Evolutionary conservation across 768 basidiomycete genomes (phyloP), one percentile per base, ranked within the genome.

Genomic region (Serendipita vermifera): DNA sequence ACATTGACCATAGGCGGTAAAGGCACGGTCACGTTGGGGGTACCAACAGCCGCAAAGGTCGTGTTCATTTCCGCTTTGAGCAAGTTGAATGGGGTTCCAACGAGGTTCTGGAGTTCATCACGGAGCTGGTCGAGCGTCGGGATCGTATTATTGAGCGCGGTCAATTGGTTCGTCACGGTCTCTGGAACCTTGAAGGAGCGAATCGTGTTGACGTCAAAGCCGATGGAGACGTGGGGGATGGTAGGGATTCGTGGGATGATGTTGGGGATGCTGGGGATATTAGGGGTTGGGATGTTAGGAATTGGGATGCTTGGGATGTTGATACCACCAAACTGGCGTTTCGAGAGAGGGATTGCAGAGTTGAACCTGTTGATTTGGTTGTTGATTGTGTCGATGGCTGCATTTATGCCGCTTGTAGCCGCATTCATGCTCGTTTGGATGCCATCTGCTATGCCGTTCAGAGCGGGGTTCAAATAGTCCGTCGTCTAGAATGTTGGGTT

Each of bases 11-110:
- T 76, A 33, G 73, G 72, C 0, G 93, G 93, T 7, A 93, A 75
- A 9, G 92, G 87, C 7, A 79, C 67, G 7, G 81, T 78, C 5
- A 83, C 73, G 63, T 88, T 76, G 33, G 73, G 71, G 35, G 93
- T 73, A n/a, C 77, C 76, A n/a, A 41, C 6, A 9, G 39, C 39
- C 26, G 76, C 64, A 60, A 96, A 85, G 0, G 90, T 91, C 57
- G 81, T 75, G 65, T 94, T 94, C 67, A 97, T 91, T 53, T 93
- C 87, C 59, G 79, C 72, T 68, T 91, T 96, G 55, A 97, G 68
- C 2, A 79, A 72, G 63, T 96, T 87, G 64, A 98, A 96, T 0
- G 94, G 94, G 0, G 77, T 83, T 64, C 86, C 81, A 60, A 96
- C 77, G 55, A 92, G 67, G 55, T 71, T 68, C 58, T 84, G 74